A percentile compares a stretch with the other conserved stretches of the same genome.
Evolutionary conservation across 2,329 filamentous ascomycete genomes (phyloP).

Genomic region (Arthrobotrys iridis): DNA sequence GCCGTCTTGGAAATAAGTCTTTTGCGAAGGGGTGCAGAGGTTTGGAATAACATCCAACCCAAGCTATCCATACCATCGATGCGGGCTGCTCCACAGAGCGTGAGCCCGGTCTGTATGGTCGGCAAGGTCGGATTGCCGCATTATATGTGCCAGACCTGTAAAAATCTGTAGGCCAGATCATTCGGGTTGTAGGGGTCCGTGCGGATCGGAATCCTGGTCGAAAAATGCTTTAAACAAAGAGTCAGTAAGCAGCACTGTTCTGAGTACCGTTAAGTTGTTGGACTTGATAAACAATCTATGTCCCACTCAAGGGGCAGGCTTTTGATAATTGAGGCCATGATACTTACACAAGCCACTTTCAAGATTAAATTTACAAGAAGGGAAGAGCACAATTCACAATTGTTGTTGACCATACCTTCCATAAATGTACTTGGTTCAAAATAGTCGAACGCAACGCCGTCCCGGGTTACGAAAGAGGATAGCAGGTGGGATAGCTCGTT

Average conservation of each 20-base stretch:
- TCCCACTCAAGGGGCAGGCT: neutral
- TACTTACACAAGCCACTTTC: neutral
- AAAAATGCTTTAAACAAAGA: neutral
- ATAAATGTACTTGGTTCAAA: neutral
- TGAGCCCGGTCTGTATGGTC: neutral
- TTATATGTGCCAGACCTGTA: neutral
- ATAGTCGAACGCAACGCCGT: neutral
- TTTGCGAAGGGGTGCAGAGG: neutral
- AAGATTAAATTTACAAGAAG: neutral
- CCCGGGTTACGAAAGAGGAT: conserved; percentile 2
- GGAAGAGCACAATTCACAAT: neutral
- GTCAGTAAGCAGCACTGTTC: neutral
- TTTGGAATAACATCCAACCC: neutral
- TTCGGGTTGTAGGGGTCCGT: neutral
- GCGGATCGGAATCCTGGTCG: neutral
- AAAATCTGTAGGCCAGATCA: neutral
- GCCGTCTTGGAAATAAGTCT: neutral
- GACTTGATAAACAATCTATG: neutral
- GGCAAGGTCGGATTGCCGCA: neutral
- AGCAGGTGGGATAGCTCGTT: conserved; percentile 8
- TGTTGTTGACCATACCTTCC: neutral
- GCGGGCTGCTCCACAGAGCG: neutral
- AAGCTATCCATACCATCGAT: neutral
- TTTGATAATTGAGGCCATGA: too few relatives aligned
- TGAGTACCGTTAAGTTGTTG: neutral